Conservation (phyloP, 768 basidiomycete genomes). For the Phlebiopsis flavidoalba region DNA sequence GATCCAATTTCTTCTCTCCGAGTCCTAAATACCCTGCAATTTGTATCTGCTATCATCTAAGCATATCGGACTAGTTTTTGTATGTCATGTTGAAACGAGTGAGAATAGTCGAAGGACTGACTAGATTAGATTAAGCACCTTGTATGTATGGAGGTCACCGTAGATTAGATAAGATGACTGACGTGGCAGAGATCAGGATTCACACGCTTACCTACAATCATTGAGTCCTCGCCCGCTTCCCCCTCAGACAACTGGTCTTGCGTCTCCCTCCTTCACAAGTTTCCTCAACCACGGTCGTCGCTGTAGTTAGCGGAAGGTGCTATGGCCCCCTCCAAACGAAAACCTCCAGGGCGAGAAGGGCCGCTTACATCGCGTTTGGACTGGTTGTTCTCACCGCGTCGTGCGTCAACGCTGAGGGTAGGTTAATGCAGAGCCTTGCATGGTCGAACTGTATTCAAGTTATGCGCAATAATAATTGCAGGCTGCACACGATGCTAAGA, state of each 20-base stretch:
- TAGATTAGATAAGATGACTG: conserved; percentile 4
- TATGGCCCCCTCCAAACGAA: conserved; percentile 6
- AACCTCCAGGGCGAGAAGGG: conserved; percentile 18
- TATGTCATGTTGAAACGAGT: too few species aligned
- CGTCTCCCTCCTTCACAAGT: background rate
- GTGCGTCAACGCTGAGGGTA: conserved; percentile 12
- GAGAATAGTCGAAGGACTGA: background rate
- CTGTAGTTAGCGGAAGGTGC: background rate
- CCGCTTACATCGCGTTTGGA: conserved; percentile 25
- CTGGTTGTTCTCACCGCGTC: conserved; percentile 25
- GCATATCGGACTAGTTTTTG: too few species aligned
- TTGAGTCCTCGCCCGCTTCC: background rate
- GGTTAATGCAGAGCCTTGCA: background rate
- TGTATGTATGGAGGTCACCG: background rate
- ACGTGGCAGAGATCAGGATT: conserved; percentile 4
- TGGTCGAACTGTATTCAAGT: background rate
- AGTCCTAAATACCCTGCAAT: too few species aligned
- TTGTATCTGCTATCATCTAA: too few species aligned
- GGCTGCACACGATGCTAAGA: background rate
- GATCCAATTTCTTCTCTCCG: too few species aligned
- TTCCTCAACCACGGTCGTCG: background rate
- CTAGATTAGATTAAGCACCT: conserved; percentile 6
- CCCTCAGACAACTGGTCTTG: background rate
- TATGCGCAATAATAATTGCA: conserved; percentile 1
- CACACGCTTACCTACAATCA: background rate